Evolutionary conservation across 2,329 filamentous ascomycete species (phyloP), one percentile per base, ranked within the genome.

Genomic region (Cercospora zeina): DNA sequence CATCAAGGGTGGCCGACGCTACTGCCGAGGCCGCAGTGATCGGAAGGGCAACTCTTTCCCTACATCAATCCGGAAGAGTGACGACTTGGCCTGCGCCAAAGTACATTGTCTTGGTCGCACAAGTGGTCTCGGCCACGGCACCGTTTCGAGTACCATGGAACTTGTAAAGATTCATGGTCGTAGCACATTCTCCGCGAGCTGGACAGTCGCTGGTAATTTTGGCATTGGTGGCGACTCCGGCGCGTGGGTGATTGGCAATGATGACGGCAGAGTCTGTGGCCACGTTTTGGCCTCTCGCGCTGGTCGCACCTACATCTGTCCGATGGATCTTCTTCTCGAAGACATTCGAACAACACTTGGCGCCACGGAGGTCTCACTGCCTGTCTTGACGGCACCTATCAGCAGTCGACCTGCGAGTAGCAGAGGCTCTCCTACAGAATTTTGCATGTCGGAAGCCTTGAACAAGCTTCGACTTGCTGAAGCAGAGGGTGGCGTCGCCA

Each of bases 71-170:
- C 87, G 7, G 82, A 81, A 47, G 82, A 81, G 31, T 85, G 88
- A 80, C 27, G 82, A 82, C 1, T 82, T 97, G 0, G 87, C 89
- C 0, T 89, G 90, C 0, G 80, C 92, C 57, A 83, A 87, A 56
- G 93, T 97, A 0, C 91, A 96, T 73, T 96, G 92, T 73, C 87
- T 92, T 68, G 93, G 92, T 2, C 87, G 93, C 16, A 96, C 93
- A 0, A 93, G 88, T 13, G 93, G 93, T 0, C 79, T 96, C 3
- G 89, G 93, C 73, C 87, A 83, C 0, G 93, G 93, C 0, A 82
- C 86, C 54, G 91, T 97, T 47, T 83, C 90, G 1, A 87, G 86
- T 1, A 87, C 89, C 0, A 86, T 97, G 78, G 88, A 88, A 0
- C 88, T 90, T 1, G 90, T 97, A 63, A 96, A 95, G 75, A 88